Evolutionary conservation across 805 yeast genomes (phyloP).

Genomic region (Lipomyces yamanashiensis): DNA sequence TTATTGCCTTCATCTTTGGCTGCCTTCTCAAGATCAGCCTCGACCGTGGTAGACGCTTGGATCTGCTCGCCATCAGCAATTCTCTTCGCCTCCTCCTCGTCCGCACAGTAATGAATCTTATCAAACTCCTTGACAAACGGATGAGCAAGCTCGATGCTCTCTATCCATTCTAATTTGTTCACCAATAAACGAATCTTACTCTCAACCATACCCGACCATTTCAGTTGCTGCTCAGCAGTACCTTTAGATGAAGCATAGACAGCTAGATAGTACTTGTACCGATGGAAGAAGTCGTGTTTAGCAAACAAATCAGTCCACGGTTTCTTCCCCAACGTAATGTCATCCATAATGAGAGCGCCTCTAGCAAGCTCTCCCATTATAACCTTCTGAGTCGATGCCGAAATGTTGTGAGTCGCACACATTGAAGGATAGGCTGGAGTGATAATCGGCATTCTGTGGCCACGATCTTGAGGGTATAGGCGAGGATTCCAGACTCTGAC

Average conservation of each 20-base stretch:
- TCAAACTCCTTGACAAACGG: slow-evolving; percentile 84
- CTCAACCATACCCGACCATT: slow-evolving; percentile 94
- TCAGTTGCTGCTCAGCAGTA: slow-evolving; percentile 77
- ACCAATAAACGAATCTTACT: slow-evolving; percentile 81
- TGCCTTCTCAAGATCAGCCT: slow-evolving; percentile 31
- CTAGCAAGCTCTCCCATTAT: slow-evolving; percentile 79
- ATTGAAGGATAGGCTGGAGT: slow-evolving; percentile 98
- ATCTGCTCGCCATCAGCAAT: slow-evolving; percentile 64
- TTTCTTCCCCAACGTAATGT: slow-evolving; percentile 64
- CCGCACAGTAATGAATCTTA: slow-evolving; percentile 54
- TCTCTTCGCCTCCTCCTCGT: slow-evolving; percentile 59
- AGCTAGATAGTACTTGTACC: slow-evolving; percentile 84
- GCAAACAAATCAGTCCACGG: slow-evolving; percentile 76
- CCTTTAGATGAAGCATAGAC: slow-evolving; percentile 77
- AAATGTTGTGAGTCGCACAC: slow-evolving; percentile 98
- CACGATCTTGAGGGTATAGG: slow-evolving; percentile 83
- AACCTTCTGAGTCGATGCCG: slow-evolving; percentile 82
- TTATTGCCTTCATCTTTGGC: slow-evolving; percentile 32
- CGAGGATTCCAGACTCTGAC: slow-evolving; percentile 97
- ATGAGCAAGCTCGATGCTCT: slow-evolving; percentile 81
- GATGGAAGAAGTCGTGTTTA: slow-evolving; percentile 80
- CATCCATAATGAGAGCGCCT: slow-evolving; percentile 72
- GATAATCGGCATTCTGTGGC: slow-evolving; percentile 95
- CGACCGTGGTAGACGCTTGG: slow-evolving; percentile 43
- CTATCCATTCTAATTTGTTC: slow-evolving; percentile 75